These are phyloP conservation scores for Mallotus repandus DNA, from an alignment of 441 rosid species.

Conservation along the genomic window DNA sequence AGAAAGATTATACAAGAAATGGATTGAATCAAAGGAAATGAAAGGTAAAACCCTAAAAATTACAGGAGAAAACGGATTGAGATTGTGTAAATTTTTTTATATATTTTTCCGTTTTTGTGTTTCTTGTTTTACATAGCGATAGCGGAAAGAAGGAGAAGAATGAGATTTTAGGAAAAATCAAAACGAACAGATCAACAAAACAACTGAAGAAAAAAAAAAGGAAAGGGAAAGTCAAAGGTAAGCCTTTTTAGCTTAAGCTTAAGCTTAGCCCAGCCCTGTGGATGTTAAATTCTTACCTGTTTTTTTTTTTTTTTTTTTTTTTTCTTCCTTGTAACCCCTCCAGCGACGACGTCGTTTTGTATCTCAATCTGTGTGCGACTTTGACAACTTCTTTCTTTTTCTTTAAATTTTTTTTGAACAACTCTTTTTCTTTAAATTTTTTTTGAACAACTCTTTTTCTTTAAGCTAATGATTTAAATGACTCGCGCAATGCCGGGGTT, in stretches of 20 bases:
- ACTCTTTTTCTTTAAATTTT: too few relatives aligned
- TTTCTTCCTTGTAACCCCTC: too few relatives aligned
- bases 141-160: not conserved
- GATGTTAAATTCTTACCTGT: not conserved
- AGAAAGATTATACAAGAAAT: not conserved
- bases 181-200: not conserved
- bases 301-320: not conserved
- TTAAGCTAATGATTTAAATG: too few relatives aligned
- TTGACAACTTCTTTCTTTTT: too few relatives aligned
- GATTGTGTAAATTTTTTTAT: not conserved
- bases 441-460: too few relatives aligned
- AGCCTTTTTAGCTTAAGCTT: not conserved
- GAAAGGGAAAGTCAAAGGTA: conserved; percentile 16
- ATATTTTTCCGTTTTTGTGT: not conserved
- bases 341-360: not conserved
- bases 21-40: not conserved
- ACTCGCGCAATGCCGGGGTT: too few relatives aligned
- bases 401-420: too few relatives aligned
- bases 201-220: not conserved
- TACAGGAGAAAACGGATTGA: too few relatives aligned
- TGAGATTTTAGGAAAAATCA: conserved; percentile 9
- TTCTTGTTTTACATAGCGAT: not conserved
- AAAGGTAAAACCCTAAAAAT: not conserved
- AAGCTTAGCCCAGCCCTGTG: not conserved
- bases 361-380: not conserved